phyloP scores from a whole-genome alignment of 2,329 filamentous ascomycete genomes.

The Beauveria sp. region DNA sequence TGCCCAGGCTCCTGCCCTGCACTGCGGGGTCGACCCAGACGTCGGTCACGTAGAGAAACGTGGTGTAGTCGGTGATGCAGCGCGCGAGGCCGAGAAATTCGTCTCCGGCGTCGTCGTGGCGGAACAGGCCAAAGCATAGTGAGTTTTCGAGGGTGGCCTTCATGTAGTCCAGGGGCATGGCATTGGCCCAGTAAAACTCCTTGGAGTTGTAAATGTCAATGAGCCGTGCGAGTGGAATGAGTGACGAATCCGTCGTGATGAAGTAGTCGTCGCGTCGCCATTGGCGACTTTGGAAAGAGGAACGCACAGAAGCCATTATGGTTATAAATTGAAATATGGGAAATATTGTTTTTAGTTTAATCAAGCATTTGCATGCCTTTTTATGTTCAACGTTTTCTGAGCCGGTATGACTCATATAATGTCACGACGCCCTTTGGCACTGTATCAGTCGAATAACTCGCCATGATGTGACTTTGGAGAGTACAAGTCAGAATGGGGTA shows the following conservation, averaged over 20 bases:
- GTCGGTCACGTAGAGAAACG: conserved; percentile 56
- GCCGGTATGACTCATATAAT: conserved; percentile 4
- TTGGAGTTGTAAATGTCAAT: conserved; percentile 41
- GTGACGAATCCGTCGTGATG: conserved; percentile 44
- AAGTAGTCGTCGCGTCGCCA: conserved; percentile 32
- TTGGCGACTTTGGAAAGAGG: conserved; percentile 6
- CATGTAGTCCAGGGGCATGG: conserved; percentile 35
- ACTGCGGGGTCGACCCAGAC: conserved; percentile 50
- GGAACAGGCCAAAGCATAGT: conserved; percentile 49
- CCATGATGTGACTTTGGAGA: no score
- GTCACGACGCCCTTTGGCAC: neutral
- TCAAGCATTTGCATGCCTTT: neutral
- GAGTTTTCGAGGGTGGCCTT: conserved; percentile 42
- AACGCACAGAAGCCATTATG: neutral
- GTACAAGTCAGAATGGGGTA: neutral
- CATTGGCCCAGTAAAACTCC: conserved; percentile 47
- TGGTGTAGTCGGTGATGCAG: conserved; percentile 55
- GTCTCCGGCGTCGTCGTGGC: neutral
- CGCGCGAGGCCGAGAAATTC: conserved; percentile 29
- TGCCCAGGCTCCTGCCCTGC: conserved; percentile 50
- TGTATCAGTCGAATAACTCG: neutral
- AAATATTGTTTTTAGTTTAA: neutral
- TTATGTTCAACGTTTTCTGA: neutral
- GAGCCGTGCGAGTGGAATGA: conserved; percentile 41
- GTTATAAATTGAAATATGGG: neutral